Base-by-base conservation (phyloP, 164 flowering plant species). In the Stephania yunnanensis region DNA sequence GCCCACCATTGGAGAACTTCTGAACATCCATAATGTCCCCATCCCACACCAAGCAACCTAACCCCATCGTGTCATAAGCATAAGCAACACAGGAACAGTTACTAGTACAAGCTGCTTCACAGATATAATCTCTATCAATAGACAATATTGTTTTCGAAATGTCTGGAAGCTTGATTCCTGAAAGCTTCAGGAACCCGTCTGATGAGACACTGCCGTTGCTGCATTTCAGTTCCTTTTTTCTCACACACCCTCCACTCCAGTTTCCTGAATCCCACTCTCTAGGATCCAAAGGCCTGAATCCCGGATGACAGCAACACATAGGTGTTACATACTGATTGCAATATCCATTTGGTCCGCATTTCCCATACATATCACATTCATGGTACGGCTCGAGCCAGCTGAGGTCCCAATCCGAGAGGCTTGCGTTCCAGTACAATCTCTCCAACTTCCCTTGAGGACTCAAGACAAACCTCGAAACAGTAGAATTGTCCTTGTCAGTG, bases 21-120 rank as follows among this genome's bases (percentile, higher is more conserved):
- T 36, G 46, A 31, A 72, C 22, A 58, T 72, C 74, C 20, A 11
- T 15, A 29, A 72, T 5, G 61, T 44, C 29, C 15, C 52, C 75
- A 10, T 61, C 50, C 74, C 74, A 72, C 1, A 52, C 50, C 68
- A 72, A 17, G 42, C 67, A 72, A 42, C 74, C 67, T 3, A 72
- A 12, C 48, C 74, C 74, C 36, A 30, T 72, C 5, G 6, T 22
- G 8, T 48, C 73, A 25, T 71, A 48, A 20, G 63, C 20, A 29
- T 48, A 71, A 50, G 73, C 73, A 48, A 71, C 61, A 71, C 73
- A 71, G 29, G 73, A 71, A 46, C 73, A 58, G 25, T 73, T 74
- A 11, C 22, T 52, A n/a, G 1, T 30, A 53, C 73, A 71, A 12
- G 7, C 30, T 11, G 6, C 65, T 9, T 71, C 46, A 71, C 73